Evolutionary conservation across 192 early-diverging fungal genomes (phyloP).

Genomic region (Backusella morwellensis): DNA sequence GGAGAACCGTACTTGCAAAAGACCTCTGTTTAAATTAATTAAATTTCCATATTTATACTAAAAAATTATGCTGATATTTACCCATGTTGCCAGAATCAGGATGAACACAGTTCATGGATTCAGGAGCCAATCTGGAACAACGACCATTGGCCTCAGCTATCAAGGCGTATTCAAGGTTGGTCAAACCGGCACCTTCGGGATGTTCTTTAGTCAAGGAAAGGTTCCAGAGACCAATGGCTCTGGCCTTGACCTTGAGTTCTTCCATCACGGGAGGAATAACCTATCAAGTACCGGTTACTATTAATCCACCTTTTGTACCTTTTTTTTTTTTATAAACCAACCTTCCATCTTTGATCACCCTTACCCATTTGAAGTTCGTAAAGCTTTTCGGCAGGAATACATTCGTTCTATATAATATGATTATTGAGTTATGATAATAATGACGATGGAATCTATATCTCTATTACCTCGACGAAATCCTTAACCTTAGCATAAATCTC

Average conservation of each 20-base stretch:
- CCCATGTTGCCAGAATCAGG: conserved; percentile 99
- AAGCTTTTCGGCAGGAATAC: conserved; percentile 88
- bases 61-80: not conserved
- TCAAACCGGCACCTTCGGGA: conserved; percentile 77
- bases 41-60: not conserved
- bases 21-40: conserved; percentile 58
- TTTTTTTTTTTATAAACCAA: conserved; percentile 42
- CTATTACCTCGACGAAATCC: conserved; percentile 60
- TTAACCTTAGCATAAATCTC: conserved; percentile 54
- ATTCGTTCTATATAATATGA: conserved; percentile 65
- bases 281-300: conserved; percentile 17
- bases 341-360: conserved; percentile 83
- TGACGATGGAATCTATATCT: not conserved
- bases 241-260: conserved; percentile 84
- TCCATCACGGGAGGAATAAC: conserved; percentile 84
- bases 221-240: conserved; percentile 93
- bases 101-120: conserved; percentile 89
- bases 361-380: conserved; percentile 71
- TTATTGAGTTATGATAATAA: not conserved
- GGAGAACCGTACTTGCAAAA: conserved; percentile 90
- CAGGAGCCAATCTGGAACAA: conserved; percentile 77
- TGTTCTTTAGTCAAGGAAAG: conserved; percentile 79
- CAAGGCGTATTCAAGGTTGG: conserved; percentile 92
- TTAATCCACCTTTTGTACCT: conserved; percentile 41
- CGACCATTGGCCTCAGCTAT: conserved; percentile 91